Evolutionary conservation across 2,329 filamentous ascomycete genomes (phyloP), one percentile per base, ranked within the genome.

Genomic region (Hymenotorrendiella dingleyae): DNA sequence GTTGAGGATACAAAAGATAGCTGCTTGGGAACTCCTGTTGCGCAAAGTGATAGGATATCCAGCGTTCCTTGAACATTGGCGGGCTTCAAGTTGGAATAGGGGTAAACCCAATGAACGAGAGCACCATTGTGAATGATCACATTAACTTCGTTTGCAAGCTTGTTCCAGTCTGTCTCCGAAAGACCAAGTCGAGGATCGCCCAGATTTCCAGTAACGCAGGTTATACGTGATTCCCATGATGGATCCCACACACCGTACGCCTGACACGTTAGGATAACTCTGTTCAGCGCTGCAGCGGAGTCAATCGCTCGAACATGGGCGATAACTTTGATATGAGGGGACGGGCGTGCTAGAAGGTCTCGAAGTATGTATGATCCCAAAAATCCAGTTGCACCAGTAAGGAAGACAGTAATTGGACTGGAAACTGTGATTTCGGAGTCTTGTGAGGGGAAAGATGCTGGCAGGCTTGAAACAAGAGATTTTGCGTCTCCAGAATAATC

Each of bases 371-470:
- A 94, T 0, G 86, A 76, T 21, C 90, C 90, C 16, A 96, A 66
- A 70, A 96, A 96, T 2, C 90, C 90, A 4, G 90, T 96, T 4
- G 86, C 88, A 32, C 91, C 89, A 3, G 90, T 96, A 4, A 96
- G 67, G 63, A 96, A 85, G 9, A 93, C 72, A 0, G 82, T 88
- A 24, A 69, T 45, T 44, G 64, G 47, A 49, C 63, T 54, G 10
- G 62, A 52, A 11, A 57, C 33, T 3, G 52, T 47, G 20, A 62
- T 55, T n/a, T 53, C 45, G 19, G 56, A 35, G 35, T 61, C 52
- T 5, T 60, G 60, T 1, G 57, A 56, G 48, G 63, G 64, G 40
- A 64, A 70, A 45, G 58, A 64, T 17, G 57, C 47, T n/a, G 62
- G 61, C 4, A 69, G 58, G n/a, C 47, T 64, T 11, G 63, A 62